Conservation (phyloP, 2,329 filamentous ascomycete genomes). For the Ascochyta clinopodiicola region DNA sequence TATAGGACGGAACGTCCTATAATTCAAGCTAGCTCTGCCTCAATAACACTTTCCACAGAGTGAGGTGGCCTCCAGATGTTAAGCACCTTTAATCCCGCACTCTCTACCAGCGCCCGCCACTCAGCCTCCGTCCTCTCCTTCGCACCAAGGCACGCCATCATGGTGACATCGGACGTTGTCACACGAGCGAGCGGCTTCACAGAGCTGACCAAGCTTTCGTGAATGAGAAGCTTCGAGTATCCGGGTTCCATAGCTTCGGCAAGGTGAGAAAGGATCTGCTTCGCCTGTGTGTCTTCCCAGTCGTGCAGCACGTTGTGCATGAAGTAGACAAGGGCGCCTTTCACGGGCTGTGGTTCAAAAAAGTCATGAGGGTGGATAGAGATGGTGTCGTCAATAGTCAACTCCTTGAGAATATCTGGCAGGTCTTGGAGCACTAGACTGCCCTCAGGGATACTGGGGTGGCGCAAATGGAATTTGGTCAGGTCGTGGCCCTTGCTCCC, state of each 20-base stretch:
- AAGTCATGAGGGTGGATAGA: conserved; percentile 32
- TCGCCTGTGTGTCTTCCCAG: conserved; percentile 46
- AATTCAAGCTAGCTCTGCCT: conserved; percentile 13
- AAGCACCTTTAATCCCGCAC: conserved; percentile 15
- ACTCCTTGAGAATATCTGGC: conserved; percentile 15
- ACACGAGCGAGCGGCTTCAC: conserved; percentile 43
- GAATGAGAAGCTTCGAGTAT: conserved; percentile 52
- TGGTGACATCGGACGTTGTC: conserved; percentile 44
- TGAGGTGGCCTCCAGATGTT: conserved; percentile 16
- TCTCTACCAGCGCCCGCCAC: conserved; percentile 41
- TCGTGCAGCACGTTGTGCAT: conserved; percentile 52
- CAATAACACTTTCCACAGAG: conserved; percentile 19
- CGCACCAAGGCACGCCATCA: conserved; percentile 47
- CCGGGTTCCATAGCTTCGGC: conserved; percentile 42
- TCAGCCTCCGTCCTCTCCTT: conserved; percentile 48
- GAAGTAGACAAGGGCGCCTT: conserved; percentile 49
- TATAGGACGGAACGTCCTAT: neutral
- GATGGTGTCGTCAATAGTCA: conserved; percentile 25
- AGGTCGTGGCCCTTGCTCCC: conserved; percentile 52
- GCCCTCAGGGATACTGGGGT: conserved; percentile 33
- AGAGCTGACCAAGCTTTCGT: conserved; percentile 49
- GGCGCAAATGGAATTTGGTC: conserved; percentile 29
- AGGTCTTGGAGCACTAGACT: conserved; percentile 53
- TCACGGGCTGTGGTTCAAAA: conserved; percentile 41
- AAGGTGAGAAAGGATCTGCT: conserved; percentile 49